Percentiles rank a stretch among this genome's conserved stretches.
Evolutionary conservation across 208 protist genomes (phyloP).

Genomic region (Trypanosoma avium): DNA sequence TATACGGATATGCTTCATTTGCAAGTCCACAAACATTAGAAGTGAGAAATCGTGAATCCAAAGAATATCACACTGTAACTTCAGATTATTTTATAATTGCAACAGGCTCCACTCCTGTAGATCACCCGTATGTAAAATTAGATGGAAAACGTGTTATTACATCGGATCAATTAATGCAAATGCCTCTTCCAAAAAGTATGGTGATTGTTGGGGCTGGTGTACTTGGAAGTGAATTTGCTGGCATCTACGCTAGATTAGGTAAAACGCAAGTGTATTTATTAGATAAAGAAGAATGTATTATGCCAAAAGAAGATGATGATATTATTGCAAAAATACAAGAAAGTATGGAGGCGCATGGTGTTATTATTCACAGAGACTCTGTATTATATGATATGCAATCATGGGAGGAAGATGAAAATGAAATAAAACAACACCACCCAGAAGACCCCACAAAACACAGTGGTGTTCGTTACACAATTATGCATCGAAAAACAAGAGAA

Average conservation of each 20-base stretch:
- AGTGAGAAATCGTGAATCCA: slow-evolving; percentile 40
- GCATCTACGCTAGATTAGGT: slow-evolving; percentile 63
- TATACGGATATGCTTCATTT: slow-evolving; percentile 64
- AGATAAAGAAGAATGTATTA: slow-evolving; percentile 65
- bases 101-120: slow-evolving; percentile 55
- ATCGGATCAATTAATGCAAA: slow-evolving; percentile 73
- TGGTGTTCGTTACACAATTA: slow-evolving; percentile 81
- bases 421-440: slow-evolving; percentile 23
- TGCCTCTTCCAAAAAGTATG: slow-evolving; percentile 61
- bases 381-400: slow-evolving; percentile 73
- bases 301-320: slow-evolving; percentile 72
- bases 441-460: slow-evolving; percentile 17
- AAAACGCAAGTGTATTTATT: slow-evolving; percentile 75
- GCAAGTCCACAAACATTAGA: slow-evolving; percentile 49
- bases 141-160: slow-evolving; percentile 64
- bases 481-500: slow-evolving; percentile 47
- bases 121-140: slow-evolving; percentile 54
- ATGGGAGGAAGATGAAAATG: slow-evolving; percentile 41
- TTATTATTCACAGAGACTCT: slow-evolving; percentile 71
- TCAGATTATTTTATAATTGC: slow-evolving; percentile 84
- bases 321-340: slow-evolving; percentile 44
- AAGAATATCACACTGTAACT: slow-evolving; percentile 52
- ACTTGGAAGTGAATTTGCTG: slow-evolving; percentile 80
- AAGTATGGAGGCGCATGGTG: slow-evolving; percentile 42
- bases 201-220: slow-evolving; percentile 77